These are phyloP conservation scores for Aspergillus sp. DNA, from an alignment of 2,329 filamentous ascomycete genomes.

Conservation along the genomic window DNA sequence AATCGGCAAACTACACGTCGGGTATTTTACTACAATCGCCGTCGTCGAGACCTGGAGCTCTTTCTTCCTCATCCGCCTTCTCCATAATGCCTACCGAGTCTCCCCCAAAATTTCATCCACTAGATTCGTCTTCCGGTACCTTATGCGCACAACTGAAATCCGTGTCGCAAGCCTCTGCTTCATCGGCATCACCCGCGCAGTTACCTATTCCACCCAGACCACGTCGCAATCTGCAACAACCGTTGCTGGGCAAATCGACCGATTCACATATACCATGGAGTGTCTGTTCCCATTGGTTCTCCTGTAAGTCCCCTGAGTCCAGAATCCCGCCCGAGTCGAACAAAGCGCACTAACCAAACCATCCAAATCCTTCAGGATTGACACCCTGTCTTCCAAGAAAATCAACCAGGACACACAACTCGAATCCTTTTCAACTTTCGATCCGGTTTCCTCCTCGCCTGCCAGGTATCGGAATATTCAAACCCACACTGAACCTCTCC, in stretches of 20 bases:
- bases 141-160: conserved; percentile 7
- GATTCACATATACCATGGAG: conserved; percentile 12
- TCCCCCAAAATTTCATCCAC: conserved; percentile 2
- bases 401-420: not conserved
- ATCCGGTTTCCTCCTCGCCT: not conserved
- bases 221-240: conserved; percentile 5
- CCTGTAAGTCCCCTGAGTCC: not conserved
- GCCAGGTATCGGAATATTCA: not conserved
- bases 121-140: conserved; percentile 1
- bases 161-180: conserved; percentile 11
- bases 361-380: not conserved
- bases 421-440: conserved; percentile 2
- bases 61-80: conserved; percentile 8
- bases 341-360: too few relatives aligned
- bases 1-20: conserved; percentile 8
- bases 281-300: conserved; percentile 11
- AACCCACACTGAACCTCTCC: conserved; percentile 5
- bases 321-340: too few relatives aligned
- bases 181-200: conserved; percentile 13
- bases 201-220: conserved; percentile 9
- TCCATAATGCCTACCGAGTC: conserved; percentile 2
- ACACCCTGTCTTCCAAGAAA: conserved; percentile 7
- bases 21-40: conserved; percentile 11
- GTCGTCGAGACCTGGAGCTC: conserved; percentile 10
- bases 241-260: conserved; percentile 7